Evolutionary conservation across 306 rosid genomes (phyloP).

Genomic region (Quillaja saponaria): DNA sequence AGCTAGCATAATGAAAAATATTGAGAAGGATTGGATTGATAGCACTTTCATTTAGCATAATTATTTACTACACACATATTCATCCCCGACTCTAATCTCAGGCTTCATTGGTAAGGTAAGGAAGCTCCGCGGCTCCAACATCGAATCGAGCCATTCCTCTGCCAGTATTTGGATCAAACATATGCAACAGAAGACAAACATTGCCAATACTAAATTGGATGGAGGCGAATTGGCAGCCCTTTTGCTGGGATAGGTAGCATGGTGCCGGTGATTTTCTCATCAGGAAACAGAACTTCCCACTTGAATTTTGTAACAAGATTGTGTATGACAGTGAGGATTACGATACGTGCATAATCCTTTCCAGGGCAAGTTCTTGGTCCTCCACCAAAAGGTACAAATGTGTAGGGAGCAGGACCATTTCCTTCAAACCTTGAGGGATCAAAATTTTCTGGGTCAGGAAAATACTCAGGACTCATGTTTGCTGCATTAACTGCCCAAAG

Average conservation of each 20-base stretch:
- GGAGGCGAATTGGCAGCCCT: conserved; percentile 36
- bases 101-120: no score
- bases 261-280: conserved; percentile 29
- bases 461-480: conserved; percentile 34
- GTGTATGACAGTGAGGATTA: conserved; percentile 39
- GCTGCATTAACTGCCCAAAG: conserved; percentile 42
- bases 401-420: conserved; percentile 32
- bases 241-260: conserved; percentile 26
- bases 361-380: conserved; percentile 47
- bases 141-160: no score
- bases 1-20: no score
- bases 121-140: no score
- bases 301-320: conserved; percentile 36
- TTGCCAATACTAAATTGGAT: not conserved
- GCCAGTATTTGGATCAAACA: no score
- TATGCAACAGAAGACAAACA: no score
- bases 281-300: conserved; percentile 32
- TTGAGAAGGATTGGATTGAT: no score
- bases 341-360: conserved; percentile 32
- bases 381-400: conserved; percentile 40
- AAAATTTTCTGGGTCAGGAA: conserved; percentile 37
- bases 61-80: no score
- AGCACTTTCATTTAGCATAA: no score
- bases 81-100: no score
- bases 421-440: conserved; percentile 49